Evolutionary conservation across 1,139 yeast species (phyloP).

Genomic region (Scheffersomyces cryptocercus): DNA sequence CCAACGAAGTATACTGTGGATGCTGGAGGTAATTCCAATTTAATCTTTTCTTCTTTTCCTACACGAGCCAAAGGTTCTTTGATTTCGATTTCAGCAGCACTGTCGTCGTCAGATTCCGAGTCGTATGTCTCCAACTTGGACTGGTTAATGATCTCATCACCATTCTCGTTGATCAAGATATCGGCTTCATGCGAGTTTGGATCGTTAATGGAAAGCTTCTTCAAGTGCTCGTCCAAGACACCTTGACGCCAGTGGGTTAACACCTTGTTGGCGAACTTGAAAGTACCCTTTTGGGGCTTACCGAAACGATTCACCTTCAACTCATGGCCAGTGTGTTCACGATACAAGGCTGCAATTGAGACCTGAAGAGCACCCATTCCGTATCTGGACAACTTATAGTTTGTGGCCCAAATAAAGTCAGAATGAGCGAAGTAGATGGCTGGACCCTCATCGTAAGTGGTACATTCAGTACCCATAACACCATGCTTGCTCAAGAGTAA

Average conservation of each 20-base stretch:
- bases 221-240: constrained; percentile 70
- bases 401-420: constrained; percentile 88
- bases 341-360: constrained; percentile 76
- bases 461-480: constrained; percentile 75
- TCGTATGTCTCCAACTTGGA: constrained; percentile 40
- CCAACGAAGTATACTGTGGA: constrained; percentile 87
- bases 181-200: constrained; percentile 50
- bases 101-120: constrained; percentile 31
- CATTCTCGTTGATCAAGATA: constrained; percentile 48
- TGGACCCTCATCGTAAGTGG: constrained; percentile 75
- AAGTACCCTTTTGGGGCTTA: constrained; percentile 83
- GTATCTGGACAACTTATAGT: constrained; percentile 73
- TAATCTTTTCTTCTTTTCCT: constrained; percentile 38
- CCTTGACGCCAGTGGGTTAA: constrained; percentile 76
- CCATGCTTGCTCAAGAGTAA: constrained; percentile 73
- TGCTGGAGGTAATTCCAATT: constrained; percentile 73
- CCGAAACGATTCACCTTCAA: constrained; percentile 78
- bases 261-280: constrained; percentile 75
- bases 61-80: constrained; percentile 31
- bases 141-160: constrained; percentile 50
- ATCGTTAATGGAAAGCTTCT: constrained; percentile 49
- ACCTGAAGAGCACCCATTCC: constrained; percentile 92
- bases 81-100: constrained; percentile 31
- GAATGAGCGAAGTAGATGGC: constrained; percentile 83
- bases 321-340: constrained; percentile 79